These are phyloP conservation scores for Alternaria alternata DNA, from an alignment of 2,329 filamentous ascomycete genomes.

Conservation along the genomic window DNA sequence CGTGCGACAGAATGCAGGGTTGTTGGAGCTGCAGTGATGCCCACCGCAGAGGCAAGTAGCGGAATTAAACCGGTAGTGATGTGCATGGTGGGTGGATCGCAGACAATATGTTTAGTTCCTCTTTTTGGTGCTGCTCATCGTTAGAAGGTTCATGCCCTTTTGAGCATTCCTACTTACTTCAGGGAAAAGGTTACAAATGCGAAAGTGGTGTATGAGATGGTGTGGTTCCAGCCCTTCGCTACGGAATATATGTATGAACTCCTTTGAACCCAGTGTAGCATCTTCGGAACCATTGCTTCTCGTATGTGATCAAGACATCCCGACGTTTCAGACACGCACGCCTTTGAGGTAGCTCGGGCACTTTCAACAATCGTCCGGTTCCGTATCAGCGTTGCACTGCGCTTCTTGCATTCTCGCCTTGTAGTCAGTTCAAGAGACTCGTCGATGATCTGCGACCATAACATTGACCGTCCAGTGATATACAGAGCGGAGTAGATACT, in stretches of 20 bases:
- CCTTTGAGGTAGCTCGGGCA: constrained; percentile 2
- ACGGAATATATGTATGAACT: constrained; percentile 4
- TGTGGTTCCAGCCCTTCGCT: background rate
- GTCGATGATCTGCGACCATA: background rate
- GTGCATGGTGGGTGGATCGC: constrained; percentile 16
- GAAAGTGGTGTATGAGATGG: background rate
- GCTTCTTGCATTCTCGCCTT: background rate
- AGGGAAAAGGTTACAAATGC: background rate
- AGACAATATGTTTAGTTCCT: background rate
- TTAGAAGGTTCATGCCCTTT: background rate
- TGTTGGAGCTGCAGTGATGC: constrained; percentile 16
- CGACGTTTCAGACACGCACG: constrained; percentile 18
- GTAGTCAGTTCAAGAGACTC: background rate
- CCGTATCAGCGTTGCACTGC: constrained; percentile 14
- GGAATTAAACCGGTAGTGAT: constrained; percentile 11
- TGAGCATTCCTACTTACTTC: background rate
- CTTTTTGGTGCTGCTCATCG: background rate
- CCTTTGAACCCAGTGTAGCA: constrained; percentile 12
- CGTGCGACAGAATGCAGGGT: constrained; percentile 11
- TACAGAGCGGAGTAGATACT: background rate
- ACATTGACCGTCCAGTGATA: background rate
- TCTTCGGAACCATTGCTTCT: constrained; percentile 13
- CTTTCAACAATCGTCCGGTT: background rate
- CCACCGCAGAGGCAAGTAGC: constrained; percentile 15
- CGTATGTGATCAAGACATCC: constrained; percentile 11